Evolutionary conservation across 768 basidiomycete species (phyloP), one percentile per base, ranked within the genome.

Genomic region (Hortiboletus campestris): DNA sequence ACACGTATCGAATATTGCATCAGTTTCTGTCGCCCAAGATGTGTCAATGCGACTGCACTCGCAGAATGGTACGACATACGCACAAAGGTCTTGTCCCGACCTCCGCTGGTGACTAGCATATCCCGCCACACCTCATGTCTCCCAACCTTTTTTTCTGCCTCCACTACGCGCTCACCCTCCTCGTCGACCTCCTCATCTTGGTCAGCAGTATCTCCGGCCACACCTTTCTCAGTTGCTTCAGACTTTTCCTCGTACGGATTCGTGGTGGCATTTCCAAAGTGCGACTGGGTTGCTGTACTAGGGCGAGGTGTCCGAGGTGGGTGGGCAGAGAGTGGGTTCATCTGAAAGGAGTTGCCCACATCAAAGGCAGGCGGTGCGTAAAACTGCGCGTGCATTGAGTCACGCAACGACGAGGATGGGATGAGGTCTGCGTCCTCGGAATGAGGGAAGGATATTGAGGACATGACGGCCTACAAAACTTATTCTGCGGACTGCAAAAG

Each of bases 11-110:
- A 80, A 68, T 93, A 94, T 76, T 94, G 91, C 53, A 94, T 84
- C 52, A 92, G 64, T 91, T 94, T 94, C 91, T 93, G 60, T 46
- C 39, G 38, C 28, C 43, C 34, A 36, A 16, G 46, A 48, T 4
- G 46, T 35, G 46, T 64, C 49, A 58, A 32, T 41, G 29, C 25
- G 8, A 13, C 4, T 29, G 39, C 32, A 31, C 25, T 38, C 17
- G 34, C 42, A 43, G 25, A 45, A 1, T 31, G 13, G 31, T 20
- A 44, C 45, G 43, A 35, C 44, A 42, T 39, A 80, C 89, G 65
- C 74, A 93, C 91, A 67, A 94, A 86, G 29, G 84, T 83, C 74
- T 94, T 94, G 72, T 94, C 91, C 62, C 91, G 79, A 48, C 91
- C 91, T 60, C 82, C 79, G 62, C 87, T 89, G 29, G 89, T 86